phyloP scores from a whole-genome alignment of 768 basidiomycete species.

The Pisolithus microcarpus region DNA sequence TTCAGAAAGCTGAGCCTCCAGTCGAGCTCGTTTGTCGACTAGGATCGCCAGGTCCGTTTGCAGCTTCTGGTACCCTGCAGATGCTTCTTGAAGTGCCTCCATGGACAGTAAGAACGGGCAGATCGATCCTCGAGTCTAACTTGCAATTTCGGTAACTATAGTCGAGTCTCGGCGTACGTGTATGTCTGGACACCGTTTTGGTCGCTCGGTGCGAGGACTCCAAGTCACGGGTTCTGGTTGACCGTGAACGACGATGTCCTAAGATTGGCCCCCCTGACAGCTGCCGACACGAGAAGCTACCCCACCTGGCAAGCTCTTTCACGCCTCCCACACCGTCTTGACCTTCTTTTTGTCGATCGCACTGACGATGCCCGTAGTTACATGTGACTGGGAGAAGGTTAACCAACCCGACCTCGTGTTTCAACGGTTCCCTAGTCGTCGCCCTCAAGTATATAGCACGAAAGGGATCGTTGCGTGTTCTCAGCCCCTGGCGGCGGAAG shows the following conservation, averaged over 20 bases:
- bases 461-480: slow-evolving; percentile 86
- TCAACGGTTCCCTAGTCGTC: slow-evolving; percentile 70
- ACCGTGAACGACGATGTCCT: too few relatives aligned
- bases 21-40: slow-evolving; percentile 74
- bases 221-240: too few relatives aligned
- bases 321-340: neutral
- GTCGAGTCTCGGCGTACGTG: too few relatives aligned
- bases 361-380: slow-evolving; percentile 21
- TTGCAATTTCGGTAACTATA: too few relatives aligned
- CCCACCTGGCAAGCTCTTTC: too few relatives aligned
- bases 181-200: too few relatives aligned
- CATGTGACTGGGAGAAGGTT: slow-evolving; percentile 54
- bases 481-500: slow-evolving; percentile 87
- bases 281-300: too few relatives aligned
- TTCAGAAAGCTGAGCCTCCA: slow-evolving; percentile 89
- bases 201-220: too few relatives aligned
- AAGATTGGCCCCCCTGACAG: too few relatives aligned
- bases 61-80: slow-evolving; percentile 73
- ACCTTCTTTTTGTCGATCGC: neutral
- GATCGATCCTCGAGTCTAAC: neutral
- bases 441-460: slow-evolving; percentile 80
- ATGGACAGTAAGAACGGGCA: slow-evolving; percentile 40
- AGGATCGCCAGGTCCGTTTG: slow-evolving; percentile 65
- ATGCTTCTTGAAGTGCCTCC: slow-evolving; percentile 59
- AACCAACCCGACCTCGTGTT: slow-evolving; percentile 60